Evolutionary conservation across 83 land plant genomes (phyloP), one percentile per base, ranked within the genome.

Genomic region (Diphasiastrum complanatum): DNA sequence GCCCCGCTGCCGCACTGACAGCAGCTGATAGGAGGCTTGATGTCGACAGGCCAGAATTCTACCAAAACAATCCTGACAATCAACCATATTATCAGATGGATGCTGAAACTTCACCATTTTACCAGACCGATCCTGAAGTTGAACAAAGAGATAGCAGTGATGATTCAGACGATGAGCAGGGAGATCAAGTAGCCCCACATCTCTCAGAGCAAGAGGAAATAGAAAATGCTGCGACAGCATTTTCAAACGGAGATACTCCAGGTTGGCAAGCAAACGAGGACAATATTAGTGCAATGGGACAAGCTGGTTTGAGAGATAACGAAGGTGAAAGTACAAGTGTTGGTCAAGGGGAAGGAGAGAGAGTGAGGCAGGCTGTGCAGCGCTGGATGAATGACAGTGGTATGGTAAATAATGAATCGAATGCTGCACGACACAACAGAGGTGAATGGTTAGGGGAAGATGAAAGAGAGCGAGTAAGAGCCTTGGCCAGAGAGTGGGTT

Each of bases 361-460:
- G 90, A 35, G 97, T 92, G 55, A 75, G 95, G 60, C 95, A 87
- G 55, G 88, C 88, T 51, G 85, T 75, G 30, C 83, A 84, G 29
- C 81, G 86, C 28, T 89, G 90, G 87, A 65, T 83, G 83, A 81
- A 72, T 22, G 78, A 54, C 30, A 74, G 51, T 38, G 69, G 37
- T 2, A 50, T 61, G 22, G 35, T 40, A 24, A 64, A 32, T 3
- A 37, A 1, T 8, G 8, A 46, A 25, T 57, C 70, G 11, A 60
- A 47, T 31, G 38, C 43, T 28, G 40, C 34, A 6, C 62, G 41
- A 33, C 54, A 47, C 34, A 51, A 38, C 2, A 63, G 62, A 33
- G 19, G 45, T 6, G 67, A 68, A 12, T 58, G 63, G 77, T 60
- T 77, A 12, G 76, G 67, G 41, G 67, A 71, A 33, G 60, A 51